phyloP scores from a whole-genome alignment of 2,329 filamentous ascomycete species.

The Colletotrichum tamarilloi region DNA sequence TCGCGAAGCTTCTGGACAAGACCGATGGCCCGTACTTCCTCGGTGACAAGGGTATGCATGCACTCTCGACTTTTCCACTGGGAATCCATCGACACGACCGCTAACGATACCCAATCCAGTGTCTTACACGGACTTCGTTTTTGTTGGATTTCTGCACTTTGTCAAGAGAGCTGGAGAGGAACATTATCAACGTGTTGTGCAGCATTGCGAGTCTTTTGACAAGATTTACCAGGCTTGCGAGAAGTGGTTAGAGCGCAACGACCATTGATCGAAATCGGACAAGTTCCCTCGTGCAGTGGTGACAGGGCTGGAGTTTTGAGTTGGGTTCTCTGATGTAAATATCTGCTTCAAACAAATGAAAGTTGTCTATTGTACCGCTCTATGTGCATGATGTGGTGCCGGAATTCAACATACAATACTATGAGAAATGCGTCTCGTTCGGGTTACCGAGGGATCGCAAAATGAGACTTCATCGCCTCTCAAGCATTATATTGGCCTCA shows the following conservation, averaged over 20 bases:
- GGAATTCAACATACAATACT: neutral
- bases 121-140: constrained; percentile 67
- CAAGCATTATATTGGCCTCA: constrained; percentile 17
- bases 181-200: constrained; percentile 50
- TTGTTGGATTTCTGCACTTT: constrained; percentile 61
- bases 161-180: constrained; percentile 49
- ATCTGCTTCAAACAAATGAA: too few species aligned
- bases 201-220: constrained; percentile 20
- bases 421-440: too few species aligned
- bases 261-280: neutral
- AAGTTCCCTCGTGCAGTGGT: too few species aligned
- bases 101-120: neutral
- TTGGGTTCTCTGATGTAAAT: too few species aligned
- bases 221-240: constrained; percentile 24
- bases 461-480: neutral
- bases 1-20: constrained; percentile 63
- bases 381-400: too few species aligned
- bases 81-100: too few species aligned
- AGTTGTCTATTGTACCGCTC: too few species aligned
- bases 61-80: neutral
- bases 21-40: constrained; percentile 71
- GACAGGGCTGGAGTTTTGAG: too few species aligned
- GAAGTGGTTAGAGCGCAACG: constrained; percentile 19
- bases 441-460: neutral
- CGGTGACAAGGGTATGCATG: constrained; percentile 61